Evolutionary conservation across 2,329 filamentous ascomycete species (phyloP), one percentile per base, ranked within the genome.

Genomic region (Blumeria graminis): DNA sequence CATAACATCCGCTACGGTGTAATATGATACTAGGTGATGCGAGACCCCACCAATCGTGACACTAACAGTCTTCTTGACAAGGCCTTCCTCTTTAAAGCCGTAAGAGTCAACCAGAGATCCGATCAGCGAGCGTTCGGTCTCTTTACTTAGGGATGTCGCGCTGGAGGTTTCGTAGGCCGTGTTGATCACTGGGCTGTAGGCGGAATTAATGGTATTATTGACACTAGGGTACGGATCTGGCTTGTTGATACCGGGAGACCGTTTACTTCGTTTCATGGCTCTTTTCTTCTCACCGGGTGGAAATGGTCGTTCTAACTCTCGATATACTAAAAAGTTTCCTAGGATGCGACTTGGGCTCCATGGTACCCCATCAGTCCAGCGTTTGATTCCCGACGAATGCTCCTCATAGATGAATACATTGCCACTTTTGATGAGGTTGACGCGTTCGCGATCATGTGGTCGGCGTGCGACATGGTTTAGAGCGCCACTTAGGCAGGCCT

Each of bases 291-390:
- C 84, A 6, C 86, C 86, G 0, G 85, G 83, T 1, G 82, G 80
- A 61, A 89, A 89, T 84, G 81, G 68, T 82, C 90, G 89, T 69
- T 96, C 92, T 86, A 98, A 95, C 67, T 98, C 92, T 34, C 92
- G 79, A 66, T 98, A 98, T 1, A 92, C 95, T 57, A 98, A 71
- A 68, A 98, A 98, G 71, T 92, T 96, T 55, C 92, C 92, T 0
- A 92, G 94, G 1, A 96, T 92, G 57, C 92, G 80, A 70, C 89
- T 93, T 0, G 89, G 89, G 62, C 86, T 93, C 89, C 89, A 95
- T 6, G 83, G 82, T 10, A 90, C 79, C 13, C 89, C 88, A 62
- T 95, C 89, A 0, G 88, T 94, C 89, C 89, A 95, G 57, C 89
- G 76, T 71, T 93, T 93, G 70, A 94, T 94, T 5, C 87, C 87